A percentile compares a stretch with the other conserved stretches of the same genome.
Evolutionary conservation across 257 asterid genomes (phyloP).

Genomic region (Nicotiana obtusifolia): DNA sequence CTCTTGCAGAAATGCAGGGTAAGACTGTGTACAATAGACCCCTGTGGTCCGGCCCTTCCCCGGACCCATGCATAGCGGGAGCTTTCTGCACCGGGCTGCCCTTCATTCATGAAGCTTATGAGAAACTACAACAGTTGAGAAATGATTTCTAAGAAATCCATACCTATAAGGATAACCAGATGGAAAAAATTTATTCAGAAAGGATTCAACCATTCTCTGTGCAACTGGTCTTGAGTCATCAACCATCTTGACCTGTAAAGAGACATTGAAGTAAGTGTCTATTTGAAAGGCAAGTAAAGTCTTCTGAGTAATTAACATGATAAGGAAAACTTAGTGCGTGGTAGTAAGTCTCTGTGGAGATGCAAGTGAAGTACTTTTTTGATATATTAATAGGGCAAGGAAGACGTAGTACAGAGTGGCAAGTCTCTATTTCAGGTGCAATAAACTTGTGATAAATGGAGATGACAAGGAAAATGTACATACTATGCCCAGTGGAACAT

Average conservation of each 20-base stretch:
- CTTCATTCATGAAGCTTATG: not conserved
- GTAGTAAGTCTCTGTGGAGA: not conserved
- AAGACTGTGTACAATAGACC: too few relatives aligned
- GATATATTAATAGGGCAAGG: not conserved
- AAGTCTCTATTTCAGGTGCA: not conserved
- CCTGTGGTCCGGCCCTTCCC: too few relatives aligned
- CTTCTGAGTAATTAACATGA: not conserved
- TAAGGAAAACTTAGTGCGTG: not conserved
- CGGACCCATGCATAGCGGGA: too few relatives aligned
- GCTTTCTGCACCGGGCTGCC: too few relatives aligned
- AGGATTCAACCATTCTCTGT: constrained; percentile 56
- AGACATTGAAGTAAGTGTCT: not conserved
- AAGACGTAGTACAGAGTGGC: not conserved
- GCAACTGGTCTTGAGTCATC: constrained; percentile 74
- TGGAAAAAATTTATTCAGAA: constrained; percentile 79
- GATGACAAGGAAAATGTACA: not conserved
- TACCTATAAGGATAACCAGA: constrained; percentile 96
- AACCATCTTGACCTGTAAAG: constrained; percentile 59
- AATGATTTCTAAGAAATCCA: not conserved
- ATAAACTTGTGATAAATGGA: not conserved
- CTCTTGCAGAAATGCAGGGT: too few relatives aligned
- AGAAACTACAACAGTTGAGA: constrained; percentile 4
- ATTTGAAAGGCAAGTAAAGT: not conserved
- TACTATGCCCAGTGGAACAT: not conserved
- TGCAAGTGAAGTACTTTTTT: not conserved